Evolutionary conservation across 768 basidiomycete species (phyloP).

Genomic region (Serendipita sp.): DNA sequence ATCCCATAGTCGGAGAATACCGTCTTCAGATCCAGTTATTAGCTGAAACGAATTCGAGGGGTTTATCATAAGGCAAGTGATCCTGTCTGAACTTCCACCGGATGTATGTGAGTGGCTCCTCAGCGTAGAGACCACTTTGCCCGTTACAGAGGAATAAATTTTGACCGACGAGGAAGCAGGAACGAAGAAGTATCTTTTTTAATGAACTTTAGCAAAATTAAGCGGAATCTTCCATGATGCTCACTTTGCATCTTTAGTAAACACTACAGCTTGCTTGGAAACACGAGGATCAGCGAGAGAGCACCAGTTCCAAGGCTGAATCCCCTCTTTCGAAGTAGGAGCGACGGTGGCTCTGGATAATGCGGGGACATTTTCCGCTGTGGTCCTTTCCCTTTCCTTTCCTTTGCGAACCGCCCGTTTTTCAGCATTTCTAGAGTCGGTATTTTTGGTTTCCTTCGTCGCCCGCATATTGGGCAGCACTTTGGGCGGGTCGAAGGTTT

Average conservation of each 20-base stretch:
- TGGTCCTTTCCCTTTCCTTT: neutral
- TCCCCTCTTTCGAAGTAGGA: neutral
- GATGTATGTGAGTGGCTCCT: conserved; percentile 29
- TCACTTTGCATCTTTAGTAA: conserved; percentile 80
- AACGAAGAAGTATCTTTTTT: conserved; percentile 73
- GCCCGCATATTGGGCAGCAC: neutral
- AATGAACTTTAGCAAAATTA: conserved; percentile 7
- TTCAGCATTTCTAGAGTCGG: neutral
- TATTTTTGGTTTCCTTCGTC: neutral
- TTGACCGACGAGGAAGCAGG: conserved; percentile 68
- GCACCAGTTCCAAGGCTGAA: conserved; percentile 10
- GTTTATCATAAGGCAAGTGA: conserved; percentile 63
- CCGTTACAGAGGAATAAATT: conserved; percentile 66
- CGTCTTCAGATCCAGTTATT: conserved; percentile 70
- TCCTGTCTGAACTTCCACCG: conserved; percentile 29
- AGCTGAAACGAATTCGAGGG: conserved; percentile 83
- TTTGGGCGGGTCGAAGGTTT: neutral
- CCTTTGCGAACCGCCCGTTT: neutral
- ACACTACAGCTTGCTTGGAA: conserved; percentile 53
- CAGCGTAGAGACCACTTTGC: conserved; percentile 68
- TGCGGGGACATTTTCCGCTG: neutral
- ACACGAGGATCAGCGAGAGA: conserved; percentile 50
- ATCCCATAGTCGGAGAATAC: conserved; percentile 84
- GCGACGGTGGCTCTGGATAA: neutral
- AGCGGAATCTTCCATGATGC: conserved; percentile 10